Evolutionary conservation across 805 yeast species (phyloP), one percentile per base, ranked within the genome.

Genomic region (Starmerella kuoi): DNA sequence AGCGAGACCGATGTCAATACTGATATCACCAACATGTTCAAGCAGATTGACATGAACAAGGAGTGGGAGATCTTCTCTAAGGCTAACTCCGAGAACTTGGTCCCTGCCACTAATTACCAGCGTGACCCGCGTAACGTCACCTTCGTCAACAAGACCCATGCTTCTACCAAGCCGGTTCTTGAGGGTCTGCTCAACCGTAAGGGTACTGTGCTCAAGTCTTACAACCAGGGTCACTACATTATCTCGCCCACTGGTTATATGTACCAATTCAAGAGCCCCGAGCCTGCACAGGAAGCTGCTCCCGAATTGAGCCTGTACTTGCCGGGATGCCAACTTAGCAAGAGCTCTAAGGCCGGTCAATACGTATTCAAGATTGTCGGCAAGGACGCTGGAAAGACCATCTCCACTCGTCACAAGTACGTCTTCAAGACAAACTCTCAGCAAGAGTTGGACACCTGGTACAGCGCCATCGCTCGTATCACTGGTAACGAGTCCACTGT

Each of bases 381-480:
- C 20, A 70, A 70, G 51, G 73, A 66, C 44, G 46, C 59, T 12
- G 44, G 49, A 18, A 55, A 61, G 51, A 43, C 56, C 17, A 42
- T 61, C 35, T 45, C 61, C 11, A 46, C 57, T 21, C 55, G 59
- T 38, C 63, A 62, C 56, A 61, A 63, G 30, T 62, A 56, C 47
- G 50, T 57, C 8, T 68, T 72, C 52, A 65, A 66, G 53, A 65
- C 76, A 5, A 50, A 61, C 26, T 63, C 72, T 7, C 58, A 61
- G 28, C 68, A 63, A 36, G 77, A 73, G 46, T 57, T 67, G 50
- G 52, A 53, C 33, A 59, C 61, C 6, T 72, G 77, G 77, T 66
- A 65, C 54, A 61, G 59, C 20, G 71, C 66, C 18, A 43, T 63
- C 23, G 37, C 42, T 22, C 37, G 45, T 25, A 48, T 54, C 12